Evolutionary conservation across 805 yeast genomes (phyloP).

Genomic region (Pichia kluyveri): DNA sequence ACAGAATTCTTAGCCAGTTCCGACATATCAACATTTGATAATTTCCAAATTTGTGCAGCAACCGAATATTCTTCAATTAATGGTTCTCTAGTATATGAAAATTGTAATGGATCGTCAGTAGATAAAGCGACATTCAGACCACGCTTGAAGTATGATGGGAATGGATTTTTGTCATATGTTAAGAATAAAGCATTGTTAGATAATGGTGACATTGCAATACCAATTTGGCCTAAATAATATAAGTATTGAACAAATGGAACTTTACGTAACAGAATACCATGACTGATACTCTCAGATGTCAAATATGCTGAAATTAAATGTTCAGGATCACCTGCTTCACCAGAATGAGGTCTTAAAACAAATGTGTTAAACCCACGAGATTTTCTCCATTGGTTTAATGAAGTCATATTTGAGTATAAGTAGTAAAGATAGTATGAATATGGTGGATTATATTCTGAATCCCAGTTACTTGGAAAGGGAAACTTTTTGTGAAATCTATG

Average conservation of each 20-base stretch:
- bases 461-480: constrained; percentile 86
- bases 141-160: constrained; percentile 79
- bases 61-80: constrained; percentile 95
- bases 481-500: constrained; percentile 71
- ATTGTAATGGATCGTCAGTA: constrained; percentile 96
- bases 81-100: constrained; percentile 95
- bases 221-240: constrained; percentile 89
- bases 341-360: constrained; percentile 96
- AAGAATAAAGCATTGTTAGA: constrained; percentile 93
- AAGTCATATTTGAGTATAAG: constrained; percentile 75
- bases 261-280: constrained; percentile 88
- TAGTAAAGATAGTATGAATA: constrained; percentile 92
- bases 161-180: constrained; percentile 96
- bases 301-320: constrained; percentile 86
- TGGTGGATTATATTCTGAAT: constrained; percentile 78
- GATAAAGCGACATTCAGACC: constrained; percentile 93
- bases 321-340: constrained; percentile 99
- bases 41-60: constrained; percentile 94
- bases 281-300: constrained; percentile 87
- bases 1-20: constrained; percentile 93
- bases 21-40: constrained; percentile 94
- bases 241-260: constrained; percentile 92
- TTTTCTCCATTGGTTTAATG: constrained; percentile 77
- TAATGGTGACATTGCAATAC: constrained; percentile 96
- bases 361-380: constrained; percentile 75